Evolutionary conservation across 2,329 filamentous ascomycete genomes (phyloP).

Genomic region (Penicillium italicum): DNA sequence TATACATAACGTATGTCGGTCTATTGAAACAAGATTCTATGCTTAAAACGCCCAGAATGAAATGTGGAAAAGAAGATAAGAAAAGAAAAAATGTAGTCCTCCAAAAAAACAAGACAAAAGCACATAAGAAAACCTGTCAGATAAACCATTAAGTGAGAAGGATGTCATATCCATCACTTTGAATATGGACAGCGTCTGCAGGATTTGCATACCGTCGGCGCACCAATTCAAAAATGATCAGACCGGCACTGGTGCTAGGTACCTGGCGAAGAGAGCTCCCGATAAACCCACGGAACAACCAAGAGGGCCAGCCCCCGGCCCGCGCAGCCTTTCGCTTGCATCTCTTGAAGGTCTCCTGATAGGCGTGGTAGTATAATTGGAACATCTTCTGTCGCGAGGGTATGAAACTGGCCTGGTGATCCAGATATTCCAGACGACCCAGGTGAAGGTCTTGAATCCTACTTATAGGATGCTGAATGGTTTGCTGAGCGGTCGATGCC

Average conservation of each 20-base stretch:
- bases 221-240: conserved; percentile 64
- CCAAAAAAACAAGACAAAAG: background rate
- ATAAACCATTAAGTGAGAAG: conserved; percentile 44
- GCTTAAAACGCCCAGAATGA: background rate
- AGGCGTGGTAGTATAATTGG: conserved; percentile 57
- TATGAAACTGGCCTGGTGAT: conserved; percentile 49
- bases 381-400: conserved; percentile 45
- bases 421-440: conserved; percentile 57
- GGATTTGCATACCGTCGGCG: conserved; percentile 57
- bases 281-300: conserved; percentile 58
- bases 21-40: background rate
- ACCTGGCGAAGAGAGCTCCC: conserved; percentile 56
- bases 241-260: conserved; percentile 60
- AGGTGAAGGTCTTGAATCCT: conserved; percentile 60
- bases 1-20: background rate
- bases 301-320: conserved; percentile 53
- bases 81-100: background rate
- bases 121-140: background rate
- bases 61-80: background rate
- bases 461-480: conserved; percentile 57
- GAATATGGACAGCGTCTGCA: conserved; percentile 53
- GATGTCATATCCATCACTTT: conserved; percentile 61
- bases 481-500: conserved; percentile 57
- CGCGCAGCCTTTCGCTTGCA: conserved; percentile 51
- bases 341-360: conserved; percentile 57